phyloP scores from a whole-genome alignment of 495 filamentous ascomycete genomes.

The Xylaria sp. region DNA sequence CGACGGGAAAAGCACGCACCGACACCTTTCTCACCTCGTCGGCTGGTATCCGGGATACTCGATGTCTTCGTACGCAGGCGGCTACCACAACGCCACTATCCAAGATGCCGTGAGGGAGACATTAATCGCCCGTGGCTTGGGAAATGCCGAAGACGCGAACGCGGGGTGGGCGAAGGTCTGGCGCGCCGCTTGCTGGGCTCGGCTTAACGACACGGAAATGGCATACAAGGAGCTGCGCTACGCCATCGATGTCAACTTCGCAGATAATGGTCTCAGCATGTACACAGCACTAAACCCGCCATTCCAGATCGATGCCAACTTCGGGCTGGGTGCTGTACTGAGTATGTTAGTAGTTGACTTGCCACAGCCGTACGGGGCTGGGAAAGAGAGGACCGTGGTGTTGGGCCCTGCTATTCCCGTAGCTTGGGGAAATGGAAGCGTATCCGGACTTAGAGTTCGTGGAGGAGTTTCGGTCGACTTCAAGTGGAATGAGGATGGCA shows the following conservation, averaged over 20 bases:
- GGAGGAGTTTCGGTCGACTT: constrained; percentile 51
- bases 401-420: constrained; percentile 53
- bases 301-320: constrained; percentile 66
- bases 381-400: constrained; percentile 38
- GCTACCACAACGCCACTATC: constrained; percentile 43
- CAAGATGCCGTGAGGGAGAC: constrained; percentile 50
- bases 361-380: constrained; percentile 16
- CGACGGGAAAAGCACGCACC: constrained; percentile 55
- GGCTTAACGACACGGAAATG: constrained; percentile 53
- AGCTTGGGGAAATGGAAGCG: constrained; percentile 46
- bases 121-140: constrained; percentile 42
- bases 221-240: constrained; percentile 37
- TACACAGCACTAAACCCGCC: constrained; percentile 43
- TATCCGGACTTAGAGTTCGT: constrained; percentile 47
- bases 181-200: constrained; percentile 60
- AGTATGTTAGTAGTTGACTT: constrained; percentile 54
- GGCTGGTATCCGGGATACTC: constrained; percentile 62
- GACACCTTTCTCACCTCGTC: constrained; percentile 59
- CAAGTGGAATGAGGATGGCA: constrained; percentile 46
- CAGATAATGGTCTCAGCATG: constrained; percentile 54
- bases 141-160: constrained; percentile 48
- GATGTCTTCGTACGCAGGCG: constrained; percentile 41
- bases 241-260: constrained; percentile 59
- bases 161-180: constrained; percentile 64
- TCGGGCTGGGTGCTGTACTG: constrained; percentile 55